phyloP scores from a whole-genome alignment of 2,329 filamentous ascomycete species.

The Lasiodiplodia citricola region DNA sequence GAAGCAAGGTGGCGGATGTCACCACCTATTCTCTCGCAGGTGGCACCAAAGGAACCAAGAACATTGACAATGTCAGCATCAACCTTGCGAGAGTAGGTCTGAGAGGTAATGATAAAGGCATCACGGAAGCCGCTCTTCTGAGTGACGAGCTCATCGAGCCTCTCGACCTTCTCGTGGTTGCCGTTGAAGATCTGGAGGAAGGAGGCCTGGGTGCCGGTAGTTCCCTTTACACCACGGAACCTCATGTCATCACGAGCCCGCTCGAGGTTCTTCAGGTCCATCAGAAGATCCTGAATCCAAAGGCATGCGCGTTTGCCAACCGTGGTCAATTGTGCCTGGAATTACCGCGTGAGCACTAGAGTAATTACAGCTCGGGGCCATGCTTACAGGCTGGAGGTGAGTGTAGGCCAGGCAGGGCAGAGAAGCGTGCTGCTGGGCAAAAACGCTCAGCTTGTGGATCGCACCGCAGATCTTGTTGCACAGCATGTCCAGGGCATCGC shows the following conservation, averaged over 20 bases:
- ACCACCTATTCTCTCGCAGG: slow-evolving; percentile 73
- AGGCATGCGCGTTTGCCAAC: slow-evolving; percentile 72
- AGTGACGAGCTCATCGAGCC: slow-evolving; percentile 67
- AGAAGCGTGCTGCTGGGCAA: slow-evolving; percentile 75
- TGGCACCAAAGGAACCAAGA: slow-evolving; percentile 79
- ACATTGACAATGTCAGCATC: slow-evolving; percentile 82
- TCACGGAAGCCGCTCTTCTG: slow-evolving; percentile 69
- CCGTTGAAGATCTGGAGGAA: slow-evolving; percentile 73
- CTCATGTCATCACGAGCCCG: slow-evolving; percentile 69
- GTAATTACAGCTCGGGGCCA: slow-evolving; percentile 20
- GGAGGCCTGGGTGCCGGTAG: slow-evolving; percentile 64
- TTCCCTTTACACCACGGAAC: slow-evolving; percentile 69
- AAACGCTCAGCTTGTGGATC: slow-evolving; percentile 73
- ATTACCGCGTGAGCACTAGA: slow-evolving; percentile 37
- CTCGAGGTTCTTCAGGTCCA: slow-evolving; percentile 78
- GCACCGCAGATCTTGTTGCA: slow-evolving; percentile 79
- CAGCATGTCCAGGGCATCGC: slow-evolving; percentile 76
- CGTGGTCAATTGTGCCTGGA: slow-evolving; percentile 61
- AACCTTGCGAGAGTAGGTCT: slow-evolving; percentile 81
- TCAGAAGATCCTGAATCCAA: slow-evolving; percentile 75
- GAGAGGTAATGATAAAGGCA: slow-evolving; percentile 69
- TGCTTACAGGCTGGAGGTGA: slow-evolving; percentile 64
- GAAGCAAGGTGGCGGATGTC: slow-evolving; percentile 76
- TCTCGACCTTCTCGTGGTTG: slow-evolving; percentile 65
- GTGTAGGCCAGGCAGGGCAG: slow-evolving; percentile 78